phyloP scores from a whole-genome alignment of 163 green algal genomes.

The Chloromonas sp. region DNA sequence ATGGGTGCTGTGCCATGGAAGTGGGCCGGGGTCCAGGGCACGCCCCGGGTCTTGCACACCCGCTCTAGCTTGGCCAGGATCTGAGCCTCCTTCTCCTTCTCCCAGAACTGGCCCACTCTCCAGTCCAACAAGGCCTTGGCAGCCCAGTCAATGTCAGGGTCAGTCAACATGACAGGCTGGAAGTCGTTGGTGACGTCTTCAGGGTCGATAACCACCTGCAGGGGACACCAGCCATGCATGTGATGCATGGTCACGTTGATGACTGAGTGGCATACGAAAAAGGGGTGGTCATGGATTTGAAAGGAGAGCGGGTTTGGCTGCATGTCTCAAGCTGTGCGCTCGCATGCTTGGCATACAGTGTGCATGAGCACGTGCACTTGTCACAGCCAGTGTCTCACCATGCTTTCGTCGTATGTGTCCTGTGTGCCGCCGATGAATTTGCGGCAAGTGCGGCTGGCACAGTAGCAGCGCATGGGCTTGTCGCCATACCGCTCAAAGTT shows the following conservation, averaged over 20 bases:
- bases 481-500: constrained; percentile 98
- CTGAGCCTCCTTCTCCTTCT: constrained; percentile 20
- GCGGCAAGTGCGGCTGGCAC: constrained; percentile 65
- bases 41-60: constrained; percentile 34
- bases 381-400: background rate
- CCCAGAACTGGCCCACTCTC: constrained; percentile 49
- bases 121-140: constrained; percentile 66
- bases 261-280: background rate
- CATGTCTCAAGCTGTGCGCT: too few species aligned
- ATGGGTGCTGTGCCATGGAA: background rate
- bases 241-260: background rate
- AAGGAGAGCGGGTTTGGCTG: too few species aligned
- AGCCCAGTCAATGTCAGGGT: constrained; percentile 48
- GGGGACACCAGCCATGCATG: background rate
- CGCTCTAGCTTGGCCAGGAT: constrained; percentile 30
- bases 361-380: too few species aligned
- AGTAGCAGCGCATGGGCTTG: constrained; percentile 92
- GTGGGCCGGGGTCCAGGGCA: constrained; percentile 26
- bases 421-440: constrained; percentile 82
- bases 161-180: constrained; percentile 76
- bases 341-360: too few species aligned
- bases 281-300: too few species aligned
- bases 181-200: constrained; percentile 56
- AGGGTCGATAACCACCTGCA: background rate
- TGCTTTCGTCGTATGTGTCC: constrained; percentile 1